Percentiles rank a stretch among this genome's conserved stretches.
Conservation (phyloP, 306 rosid genomes). For the Pyrus betulifolia region DNA sequence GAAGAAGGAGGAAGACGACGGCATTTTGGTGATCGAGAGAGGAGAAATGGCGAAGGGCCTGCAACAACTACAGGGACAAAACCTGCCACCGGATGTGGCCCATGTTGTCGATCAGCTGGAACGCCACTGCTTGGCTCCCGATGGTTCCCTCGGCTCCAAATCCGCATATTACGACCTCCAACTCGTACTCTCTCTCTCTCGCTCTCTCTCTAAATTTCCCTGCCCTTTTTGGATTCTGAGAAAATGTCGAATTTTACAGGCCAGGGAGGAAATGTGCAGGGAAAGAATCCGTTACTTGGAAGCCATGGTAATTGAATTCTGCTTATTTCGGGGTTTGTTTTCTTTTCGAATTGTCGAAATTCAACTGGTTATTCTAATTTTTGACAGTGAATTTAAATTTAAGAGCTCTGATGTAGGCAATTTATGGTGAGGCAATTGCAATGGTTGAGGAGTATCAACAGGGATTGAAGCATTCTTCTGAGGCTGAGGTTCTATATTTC, state of each 20-base stretch:
- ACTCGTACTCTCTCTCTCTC: constrained; percentile 39
- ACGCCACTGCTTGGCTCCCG: constrained; percentile 92
- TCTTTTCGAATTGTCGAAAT: background rate
- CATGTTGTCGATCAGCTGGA: constrained; percentile 78
- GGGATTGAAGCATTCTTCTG: constrained; percentile 68
- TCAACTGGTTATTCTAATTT: background rate
- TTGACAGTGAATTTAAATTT: background rate
- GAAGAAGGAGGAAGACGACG: constrained; percentile 13
- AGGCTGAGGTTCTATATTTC: constrained; percentile 34
- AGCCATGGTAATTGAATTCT: constrained; percentile 47
- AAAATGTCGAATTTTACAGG: constrained; percentile 45
- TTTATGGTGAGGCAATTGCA: constrained; percentile 74
- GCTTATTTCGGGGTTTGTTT: background rate
- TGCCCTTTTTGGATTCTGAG: constrained; percentile 1
- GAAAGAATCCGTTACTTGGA: constrained; percentile 81
- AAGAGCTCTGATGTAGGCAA: constrained; percentile 44
- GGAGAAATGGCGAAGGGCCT: constrained; percentile 57
- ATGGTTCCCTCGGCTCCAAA: constrained; percentile 84
- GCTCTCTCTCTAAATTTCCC: background rate
- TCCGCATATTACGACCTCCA: constrained; percentile 70
- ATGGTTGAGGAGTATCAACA: constrained; percentile 90
- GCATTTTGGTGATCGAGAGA: constrained; percentile 13
- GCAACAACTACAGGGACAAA: constrained; percentile 31
- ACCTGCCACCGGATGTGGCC: constrained; percentile 60
- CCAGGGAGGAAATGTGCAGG: constrained; percentile 94